Evolutionary conservation across 306 rosid species (phyloP), one percentile per base, ranked within the genome.

Genomic region (Prunus padus): DNA sequence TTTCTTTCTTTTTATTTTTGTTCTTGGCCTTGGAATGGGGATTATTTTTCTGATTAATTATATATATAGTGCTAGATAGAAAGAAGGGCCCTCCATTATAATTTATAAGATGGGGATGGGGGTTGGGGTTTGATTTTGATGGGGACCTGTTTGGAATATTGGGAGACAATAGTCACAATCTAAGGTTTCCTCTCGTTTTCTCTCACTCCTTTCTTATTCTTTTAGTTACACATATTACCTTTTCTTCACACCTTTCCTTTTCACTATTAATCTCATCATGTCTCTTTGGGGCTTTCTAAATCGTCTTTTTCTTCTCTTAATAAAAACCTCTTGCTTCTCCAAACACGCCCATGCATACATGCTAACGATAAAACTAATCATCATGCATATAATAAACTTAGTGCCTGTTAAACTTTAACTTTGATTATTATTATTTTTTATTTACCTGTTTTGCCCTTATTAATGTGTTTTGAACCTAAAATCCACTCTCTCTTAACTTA

Each of bases 111-210:
- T 46, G 50, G 3, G 50, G 79, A 77, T 64, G 79, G 79, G 86
- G 82, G 50, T 82, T 86, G 79, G 86, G 82, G 50, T 82, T 86
- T 76, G 82, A 84, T 86, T 73, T 89, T 71, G 97, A 91, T 82
- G 73, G 81, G 79, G 88, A 89, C 96, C 49, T 84, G 59, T 88
- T 81, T 87, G 87, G 97, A 91, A 93, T 91, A 89, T 89, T 87
- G 79, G 86, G 88, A 56, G 97, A 91, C 98, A 91, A 80, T 71
- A 75, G 80, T 88, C 87, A 84, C 82, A 77, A 77, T 84, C 92
- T 84, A 88, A 87, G 70, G 87, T 85, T 86, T 80, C 86, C 75
- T 72, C 77, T 65, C 82, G 77, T 77, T 88, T 82, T 81, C 70
- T 33, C 79, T 50, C 76, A 74, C 73, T 65, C 60, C 76, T 76